Percentiles rank a stretch among this genome's conserved stretches.
Conservation (phyloP, 2,329 filamentous ascomycete genomes). For the Colletotrichum phormii region DNA sequence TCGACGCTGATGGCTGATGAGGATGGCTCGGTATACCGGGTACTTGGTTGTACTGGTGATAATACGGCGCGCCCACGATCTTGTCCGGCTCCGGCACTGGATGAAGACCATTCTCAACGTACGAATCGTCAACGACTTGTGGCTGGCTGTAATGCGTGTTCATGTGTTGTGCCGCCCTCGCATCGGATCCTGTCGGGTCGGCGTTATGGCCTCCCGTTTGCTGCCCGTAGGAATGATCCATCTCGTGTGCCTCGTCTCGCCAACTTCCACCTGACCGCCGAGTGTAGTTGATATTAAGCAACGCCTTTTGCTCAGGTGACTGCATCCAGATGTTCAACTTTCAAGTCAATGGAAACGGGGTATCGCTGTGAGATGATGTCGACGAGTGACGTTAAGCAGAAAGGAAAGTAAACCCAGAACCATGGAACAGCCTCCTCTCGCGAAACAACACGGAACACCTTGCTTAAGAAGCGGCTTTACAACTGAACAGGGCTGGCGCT, state of each 20-base stretch:
- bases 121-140: background rate
- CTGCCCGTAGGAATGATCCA: background rate
- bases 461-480: background rate
- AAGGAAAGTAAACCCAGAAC: too few species aligned
- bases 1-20: background rate
- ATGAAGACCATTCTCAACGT: slow-evolving; percentile 21
- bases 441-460: background rate
- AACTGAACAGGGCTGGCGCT: background rate
- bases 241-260: background rate
- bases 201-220: background rate
- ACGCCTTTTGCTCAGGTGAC: background rate
- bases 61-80: background rate
- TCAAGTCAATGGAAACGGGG: too few species aligned
- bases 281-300: background rate
- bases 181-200: background rate
- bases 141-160: background rate
- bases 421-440: background rate
- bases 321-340: background rate
- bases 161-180: background rate
- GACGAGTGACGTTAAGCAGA: too few species aligned
- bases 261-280: background rate
- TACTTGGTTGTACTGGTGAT: background rate
- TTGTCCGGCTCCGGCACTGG: slow-evolving; percentile 17
- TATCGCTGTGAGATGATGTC: background rate
- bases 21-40: background rate